These are phyloP conservation scores for Naganishia sp. DNA, from an alignment of 1,284 basidiomycete genomes.

Conservation along the genomic window DNA sequence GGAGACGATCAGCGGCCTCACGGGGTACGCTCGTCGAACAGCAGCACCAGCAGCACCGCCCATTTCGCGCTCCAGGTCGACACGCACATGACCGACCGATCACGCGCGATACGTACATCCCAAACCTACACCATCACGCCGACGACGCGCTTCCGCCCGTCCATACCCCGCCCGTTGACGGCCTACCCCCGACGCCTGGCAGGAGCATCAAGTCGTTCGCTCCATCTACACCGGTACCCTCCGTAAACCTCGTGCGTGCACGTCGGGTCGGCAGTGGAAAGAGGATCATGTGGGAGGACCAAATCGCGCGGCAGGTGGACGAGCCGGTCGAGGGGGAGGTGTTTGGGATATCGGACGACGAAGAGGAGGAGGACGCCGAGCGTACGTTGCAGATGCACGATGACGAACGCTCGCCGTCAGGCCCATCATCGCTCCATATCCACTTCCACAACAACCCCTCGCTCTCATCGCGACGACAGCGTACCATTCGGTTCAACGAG, in stretches of 20 bases:
- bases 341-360: conserved; percentile 15
- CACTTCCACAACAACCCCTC: conserved; percentile 13
- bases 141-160: conserved; percentile 7
- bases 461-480: not conserved
- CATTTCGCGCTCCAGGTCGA: not conserved
- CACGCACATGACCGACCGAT: not conserved
- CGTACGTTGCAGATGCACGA: not conserved
- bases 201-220: not conserved
- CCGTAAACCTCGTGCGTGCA: conserved; percentile 9
- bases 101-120: not conserved
- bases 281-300: conserved; percentile 4
- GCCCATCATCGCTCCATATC: conserved; percentile 12
- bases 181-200: conserved; percentile 5
- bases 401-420: not conserved
- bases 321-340: conserved; percentile 16
- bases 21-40: no score
- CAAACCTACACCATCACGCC: conserved; percentile 7
- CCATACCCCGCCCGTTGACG: conserved; percentile 4
- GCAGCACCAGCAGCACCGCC: not conserved
- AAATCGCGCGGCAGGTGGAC: not conserved
- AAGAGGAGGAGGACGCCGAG: not conserved
- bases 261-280: not conserved
- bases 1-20: no score
- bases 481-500: conserved; percentile 15
- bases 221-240: not conserved